phyloP scores from a whole-genome alignment of 768 basidiomycete species.

The Pholiota molesta region DNA sequence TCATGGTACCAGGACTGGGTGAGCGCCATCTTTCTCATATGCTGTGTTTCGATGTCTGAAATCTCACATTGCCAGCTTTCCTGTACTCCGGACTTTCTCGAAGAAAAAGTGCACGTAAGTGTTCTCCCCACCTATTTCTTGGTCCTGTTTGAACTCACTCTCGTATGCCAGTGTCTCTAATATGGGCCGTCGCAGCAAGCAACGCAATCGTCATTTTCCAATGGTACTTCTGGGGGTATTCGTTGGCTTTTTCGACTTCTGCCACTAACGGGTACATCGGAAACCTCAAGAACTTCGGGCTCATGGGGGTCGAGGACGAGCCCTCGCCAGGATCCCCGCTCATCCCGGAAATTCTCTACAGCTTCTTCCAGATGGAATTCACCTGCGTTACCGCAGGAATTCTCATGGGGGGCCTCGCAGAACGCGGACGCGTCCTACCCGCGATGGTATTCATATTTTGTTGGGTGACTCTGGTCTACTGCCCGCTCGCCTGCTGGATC shows the following conservation, averaged over 20 bases:
- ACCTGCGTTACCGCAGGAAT: slow-evolving; percentile 81
- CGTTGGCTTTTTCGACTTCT: slow-evolving; percentile 77
- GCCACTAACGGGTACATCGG: slow-evolving; percentile 79
- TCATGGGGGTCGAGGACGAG: slow-evolving; percentile 68
- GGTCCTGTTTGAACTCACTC: slow-evolving; percentile 1
- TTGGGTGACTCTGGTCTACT: slow-evolving; percentile 89
- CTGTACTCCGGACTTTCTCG: slow-evolving; percentile 75
- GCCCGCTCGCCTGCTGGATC: slow-evolving; percentile 84
- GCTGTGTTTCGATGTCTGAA: slow-evolving; percentile 7
- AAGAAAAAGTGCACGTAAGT: slow-evolving; percentile 61
- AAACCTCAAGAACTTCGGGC: slow-evolving; percentile 78
- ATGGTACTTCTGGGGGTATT: slow-evolving; percentile 78
- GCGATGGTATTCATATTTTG: slow-evolving; percentile 80
- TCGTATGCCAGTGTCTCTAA: slow-evolving; percentile 55
- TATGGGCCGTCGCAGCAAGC: slow-evolving; percentile 73
- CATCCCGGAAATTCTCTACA: slow-evolving; percentile 82
- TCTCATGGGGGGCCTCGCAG: slow-evolving; percentile 79
- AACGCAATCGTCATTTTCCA: slow-evolving; percentile 80
- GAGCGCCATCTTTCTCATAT: slow-evolving; percentile 8
- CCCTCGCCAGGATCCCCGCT: slow-evolving; percentile 81
- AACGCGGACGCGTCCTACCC: slow-evolving; percentile 83
- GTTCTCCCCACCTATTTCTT: not conserved
- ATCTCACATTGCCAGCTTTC: slow-evolving; percentile 49
- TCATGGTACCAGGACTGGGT: slow-evolving; percentile 82
- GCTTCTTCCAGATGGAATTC: slow-evolving; percentile 88